Percentiles rank a stretch among this genome's conserved stretches.
These are phyloP conservation scores for Bothriochloa decipiens DNA, from an alignment of 176 grass and related monocot species.

Conservation along the genomic window DNA sequence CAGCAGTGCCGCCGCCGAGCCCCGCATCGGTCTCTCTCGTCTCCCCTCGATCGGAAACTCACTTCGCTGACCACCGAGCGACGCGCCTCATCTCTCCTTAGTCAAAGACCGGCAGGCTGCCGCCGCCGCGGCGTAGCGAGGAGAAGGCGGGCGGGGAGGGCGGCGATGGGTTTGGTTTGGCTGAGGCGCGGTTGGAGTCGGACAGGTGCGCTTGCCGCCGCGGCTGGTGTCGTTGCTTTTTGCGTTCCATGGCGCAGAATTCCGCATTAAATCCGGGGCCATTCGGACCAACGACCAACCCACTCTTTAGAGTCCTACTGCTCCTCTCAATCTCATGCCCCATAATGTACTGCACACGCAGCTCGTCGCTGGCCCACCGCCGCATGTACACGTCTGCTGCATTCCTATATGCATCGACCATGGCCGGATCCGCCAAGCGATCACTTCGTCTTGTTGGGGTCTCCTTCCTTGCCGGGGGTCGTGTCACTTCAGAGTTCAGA, in stretches of 20 bases:
- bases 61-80: background rate
- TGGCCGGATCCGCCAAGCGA: background rate
- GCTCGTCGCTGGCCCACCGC: constrained; percentile 16
- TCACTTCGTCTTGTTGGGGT: background rate
- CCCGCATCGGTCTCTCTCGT: background rate
- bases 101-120: constrained; percentile 4
- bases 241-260: constrained; percentile 23
- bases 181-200: constrained; percentile 33
- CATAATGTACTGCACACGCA: constrained; percentile 40
- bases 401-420: background rate
- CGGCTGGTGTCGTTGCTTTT: background rate
- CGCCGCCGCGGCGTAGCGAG: background rate
- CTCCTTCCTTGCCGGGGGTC: background rate
- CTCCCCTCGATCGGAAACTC: constrained; percentile 14
- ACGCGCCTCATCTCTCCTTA: background rate
- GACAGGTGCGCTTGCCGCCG: constrained; percentile 5
- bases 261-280: constrained; percentile 48
- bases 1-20: constrained; percentile 24
- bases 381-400: background rate
- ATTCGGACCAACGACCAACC: constrained; percentile 46
- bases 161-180: constrained; percentile 48
- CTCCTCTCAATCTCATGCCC: constrained; percentile 3
- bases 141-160: background rate
- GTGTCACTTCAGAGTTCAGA: constrained; percentile 26
- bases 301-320: background rate